These are phyloP conservation scores for Pterocarpus macrocarpus DNA, from an alignment of 306 rosid genomes.

Conservation along the genomic window DNA sequence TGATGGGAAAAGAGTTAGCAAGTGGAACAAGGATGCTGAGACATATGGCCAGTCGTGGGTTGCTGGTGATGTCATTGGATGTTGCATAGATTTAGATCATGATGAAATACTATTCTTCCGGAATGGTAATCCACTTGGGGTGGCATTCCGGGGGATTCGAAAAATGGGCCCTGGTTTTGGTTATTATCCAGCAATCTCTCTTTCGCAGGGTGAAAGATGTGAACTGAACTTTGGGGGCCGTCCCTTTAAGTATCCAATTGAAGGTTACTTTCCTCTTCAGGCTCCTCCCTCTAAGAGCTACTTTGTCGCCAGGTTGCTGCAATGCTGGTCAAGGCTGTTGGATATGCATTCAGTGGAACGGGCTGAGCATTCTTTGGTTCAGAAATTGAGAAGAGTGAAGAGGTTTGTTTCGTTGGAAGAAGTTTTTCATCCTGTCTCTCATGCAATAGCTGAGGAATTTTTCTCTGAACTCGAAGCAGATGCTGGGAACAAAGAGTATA, in stretches of 20 bases:
- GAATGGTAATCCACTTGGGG: slow-evolving; percentile 90
- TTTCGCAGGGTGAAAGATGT: slow-evolving; percentile 93
- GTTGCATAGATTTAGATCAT: slow-evolving; percentile 91
- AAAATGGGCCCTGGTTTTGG: slow-evolving; percentile 86
- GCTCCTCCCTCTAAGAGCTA: slow-evolving; percentile 63
- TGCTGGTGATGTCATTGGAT: slow-evolving; percentile 95
- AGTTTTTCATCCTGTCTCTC: slow-evolving; percentile 73
- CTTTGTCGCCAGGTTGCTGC: slow-evolving; percentile 66
- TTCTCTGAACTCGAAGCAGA: slow-evolving; percentile 74
- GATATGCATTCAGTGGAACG: slow-evolving; percentile 73
- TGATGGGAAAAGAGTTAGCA: slow-evolving; percentile 91
- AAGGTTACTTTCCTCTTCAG: slow-evolving; percentile 88
- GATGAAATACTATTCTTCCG: slow-evolving; percentile 85
- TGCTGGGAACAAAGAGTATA: slow-evolving; percentile 64
- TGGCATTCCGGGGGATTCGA: slow-evolving; percentile 87
- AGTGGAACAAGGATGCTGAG: slow-evolving; percentile 91
- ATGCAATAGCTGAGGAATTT: slow-evolving; percentile 79
- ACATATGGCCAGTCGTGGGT: slow-evolving; percentile 95
- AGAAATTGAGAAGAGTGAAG: slow-evolving; percentile 79
- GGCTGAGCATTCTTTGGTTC: slow-evolving; percentile 71
- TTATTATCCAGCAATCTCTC: slow-evolving; percentile 94
- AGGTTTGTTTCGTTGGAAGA: slow-evolving; percentile 82
- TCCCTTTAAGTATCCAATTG: slow-evolving; percentile 88
- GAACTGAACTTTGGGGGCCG: slow-evolving; percentile 87
- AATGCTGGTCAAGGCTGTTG: slow-evolving; percentile 87